phyloP scores from a whole-genome alignment of 257 asterid genomes.

The Solanum neorickii region DNA sequence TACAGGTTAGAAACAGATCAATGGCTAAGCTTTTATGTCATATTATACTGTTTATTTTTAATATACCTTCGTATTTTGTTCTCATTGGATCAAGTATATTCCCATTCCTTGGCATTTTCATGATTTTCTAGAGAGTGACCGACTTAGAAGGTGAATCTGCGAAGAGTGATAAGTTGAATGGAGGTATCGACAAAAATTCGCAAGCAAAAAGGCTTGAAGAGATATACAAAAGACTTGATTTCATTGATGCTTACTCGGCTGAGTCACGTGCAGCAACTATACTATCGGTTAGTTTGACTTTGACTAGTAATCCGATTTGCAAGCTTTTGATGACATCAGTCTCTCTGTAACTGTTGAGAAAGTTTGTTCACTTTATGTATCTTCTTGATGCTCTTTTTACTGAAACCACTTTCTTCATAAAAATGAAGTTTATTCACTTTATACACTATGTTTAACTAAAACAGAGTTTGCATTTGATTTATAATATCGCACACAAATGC shows the following conservation, averaged over 20 bases:
- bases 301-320: background rate
- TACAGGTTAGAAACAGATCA: conserved; percentile 52
- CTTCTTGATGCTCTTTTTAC: background rate
- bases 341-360: background rate
- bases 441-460: background rate
- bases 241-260: conserved; percentile 95
- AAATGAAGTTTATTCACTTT: background rate
- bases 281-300: conserved; percentile 71
- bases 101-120: background rate
- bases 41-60: background rate
- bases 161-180: conserved; percentile 35
- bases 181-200: conserved; percentile 38
- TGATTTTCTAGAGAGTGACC: conserved; percentile 37
- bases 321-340: background rate
- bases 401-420: background rate
- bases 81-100: background rate
- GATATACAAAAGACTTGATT: conserved; percentile 87
- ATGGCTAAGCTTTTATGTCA: background rate
- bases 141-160: conserved; percentile 48
- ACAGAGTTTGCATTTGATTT: background rate
- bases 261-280: conserved; percentile 97
- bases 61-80: conserved; percentile 5
- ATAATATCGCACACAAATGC: background rate
- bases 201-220: conserved; percentile 62
- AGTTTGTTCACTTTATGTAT: background rate